Conservation (phyloP, 2,329 filamentous ascomycete genomes). For the Talaromyces islandicus region DNA sequence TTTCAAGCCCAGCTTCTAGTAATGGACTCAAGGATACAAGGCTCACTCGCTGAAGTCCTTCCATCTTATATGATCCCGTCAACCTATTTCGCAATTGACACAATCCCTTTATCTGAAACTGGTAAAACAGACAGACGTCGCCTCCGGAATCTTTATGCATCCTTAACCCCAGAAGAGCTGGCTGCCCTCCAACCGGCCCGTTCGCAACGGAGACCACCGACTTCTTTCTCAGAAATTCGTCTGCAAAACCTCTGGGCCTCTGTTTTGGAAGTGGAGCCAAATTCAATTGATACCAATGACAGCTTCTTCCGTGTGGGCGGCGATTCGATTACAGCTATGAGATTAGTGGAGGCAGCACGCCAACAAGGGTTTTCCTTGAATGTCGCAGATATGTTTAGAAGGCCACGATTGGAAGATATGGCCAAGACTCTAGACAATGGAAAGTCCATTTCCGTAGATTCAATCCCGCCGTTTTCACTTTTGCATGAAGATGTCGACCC, state of each 20-base stretch:
- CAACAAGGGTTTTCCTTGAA: not conserved
- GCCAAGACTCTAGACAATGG: not conserved
- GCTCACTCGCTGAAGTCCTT: constrained; percentile 6
- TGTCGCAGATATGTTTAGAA: constrained; percentile 6
- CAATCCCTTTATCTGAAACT: constrained; percentile 15
- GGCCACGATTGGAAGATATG: constrained; percentile 15
- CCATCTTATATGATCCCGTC: constrained; percentile 19
- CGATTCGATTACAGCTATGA: constrained; percentile 19
- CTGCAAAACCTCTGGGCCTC: constrained; percentile 16
- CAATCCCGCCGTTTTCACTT: not conserved
- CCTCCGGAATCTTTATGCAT: constrained; percentile 12
- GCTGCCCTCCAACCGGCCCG: constrained; percentile 18
- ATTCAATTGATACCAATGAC: constrained; percentile 15
- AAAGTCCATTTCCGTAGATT: not conserved
- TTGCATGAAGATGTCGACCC: not conserved
- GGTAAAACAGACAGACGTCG: constrained; percentile 18
- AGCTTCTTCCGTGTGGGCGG: constrained; percentile 27
- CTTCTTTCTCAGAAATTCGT: constrained; percentile 13
- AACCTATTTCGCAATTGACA: constrained; percentile 14
- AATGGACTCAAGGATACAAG: not conserved
- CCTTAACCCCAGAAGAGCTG: constrained; percentile 1
- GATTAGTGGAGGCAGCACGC: constrained; percentile 9
- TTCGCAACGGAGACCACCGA: constrained; percentile 11
- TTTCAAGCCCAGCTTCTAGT: not conserved
- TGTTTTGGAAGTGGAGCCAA: constrained; percentile 14